phyloP scores from a whole-genome alignment of 179 eudicot genomes.

The Camellia oleifera region DNA sequence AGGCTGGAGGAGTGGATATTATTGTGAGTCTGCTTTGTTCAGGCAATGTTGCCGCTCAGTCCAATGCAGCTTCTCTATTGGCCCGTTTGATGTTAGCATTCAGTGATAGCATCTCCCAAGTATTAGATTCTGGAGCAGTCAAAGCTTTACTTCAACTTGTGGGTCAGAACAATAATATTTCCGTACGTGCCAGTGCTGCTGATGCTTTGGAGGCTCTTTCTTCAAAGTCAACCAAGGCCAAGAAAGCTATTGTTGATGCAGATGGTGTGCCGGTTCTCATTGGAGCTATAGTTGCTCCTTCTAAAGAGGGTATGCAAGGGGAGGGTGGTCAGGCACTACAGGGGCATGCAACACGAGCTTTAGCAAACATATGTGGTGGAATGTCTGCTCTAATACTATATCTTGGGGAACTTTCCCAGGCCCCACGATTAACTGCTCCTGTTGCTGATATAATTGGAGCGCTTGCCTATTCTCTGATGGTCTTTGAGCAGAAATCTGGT shows the following conservation, averaged over 20 bases:
- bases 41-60: conserved; percentile 57
- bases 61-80: conserved; percentile 75
- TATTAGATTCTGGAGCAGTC: conserved; percentile 68
- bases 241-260: conserved; percentile 54
- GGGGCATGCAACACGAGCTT: conserved; percentile 53
- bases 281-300: conserved; percentile 72
- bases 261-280: conserved; percentile 59
- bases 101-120: conserved; percentile 59
- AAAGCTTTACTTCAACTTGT: conserved; percentile 58
- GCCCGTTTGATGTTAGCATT: conserved; percentile 71
- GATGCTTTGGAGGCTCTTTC: conserved; percentile 74
- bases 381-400: conserved; percentile 55
- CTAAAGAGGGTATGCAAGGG: conserved; percentile 74
- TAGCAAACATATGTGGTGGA: conserved; percentile 69
- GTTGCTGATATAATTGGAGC: conserved; percentile 71
- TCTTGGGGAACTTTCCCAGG: conserved; percentile 68
- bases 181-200: conserved; percentile 69
- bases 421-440: conserved; percentile 67
- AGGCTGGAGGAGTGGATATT: conserved; percentile 69
- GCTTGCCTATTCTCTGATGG: conserved; percentile 62
- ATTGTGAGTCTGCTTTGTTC: conserved; percentile 66
- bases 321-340: conserved; percentile 64
- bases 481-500: conserved; percentile 39
- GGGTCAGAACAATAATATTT: conserved; percentile 44
- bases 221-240: conserved; percentile 51